Conservation (phyloP, 441 rosid species). For the Arabidopsis lyrata region DNA sequence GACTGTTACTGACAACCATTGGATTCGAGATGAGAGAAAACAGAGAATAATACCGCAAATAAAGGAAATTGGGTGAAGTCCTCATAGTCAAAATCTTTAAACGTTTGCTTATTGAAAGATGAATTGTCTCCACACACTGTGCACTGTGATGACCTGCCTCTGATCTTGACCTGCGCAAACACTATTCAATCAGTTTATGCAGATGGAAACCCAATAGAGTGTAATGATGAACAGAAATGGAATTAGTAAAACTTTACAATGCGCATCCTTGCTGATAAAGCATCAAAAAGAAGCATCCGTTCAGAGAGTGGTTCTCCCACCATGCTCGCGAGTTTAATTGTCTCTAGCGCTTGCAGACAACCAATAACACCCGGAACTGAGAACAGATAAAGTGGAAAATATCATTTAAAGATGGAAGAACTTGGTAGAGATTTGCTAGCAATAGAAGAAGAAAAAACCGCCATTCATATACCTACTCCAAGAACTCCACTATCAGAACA, state of each 20-base stretch:
- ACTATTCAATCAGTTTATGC: neutral
- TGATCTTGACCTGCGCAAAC: conserved; percentile 74
- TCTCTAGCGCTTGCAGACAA: conserved; percentile 95
- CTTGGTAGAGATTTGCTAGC: neutral
- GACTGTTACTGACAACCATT: neutral
- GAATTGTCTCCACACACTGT: conserved; percentile 81
- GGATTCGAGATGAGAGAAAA: neutral
- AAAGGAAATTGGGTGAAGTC: conserved; percentile 83
- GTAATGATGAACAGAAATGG: neutral
- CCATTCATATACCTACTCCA: conserved; percentile 78
- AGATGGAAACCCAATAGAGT: neutral
- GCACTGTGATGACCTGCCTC: conserved; percentile 75
- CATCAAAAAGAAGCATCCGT: conserved; percentile 91
- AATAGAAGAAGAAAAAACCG: neutral
- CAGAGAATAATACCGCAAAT: conserved; percentile 50
- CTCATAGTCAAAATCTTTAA: conserved; percentile 83
- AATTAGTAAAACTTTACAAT: conserved; percentile 52
- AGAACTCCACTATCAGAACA: conserved; percentile 97
- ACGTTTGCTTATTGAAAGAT: conserved; percentile 59
- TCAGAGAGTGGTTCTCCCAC: conserved; percentile 91
- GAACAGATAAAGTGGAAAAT: neutral
- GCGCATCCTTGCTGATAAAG: conserved; percentile 80
- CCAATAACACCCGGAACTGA: conserved; percentile 97
- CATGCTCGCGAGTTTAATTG: conserved; percentile 82
- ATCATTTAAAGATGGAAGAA: conserved; percentile 7